Percentiles rank a stretch among this genome's conserved stretches.
Evolutionary conservation across 2,329 filamentous ascomycete genomes (phyloP).

Genomic region (Esteya vermicola): DNA sequence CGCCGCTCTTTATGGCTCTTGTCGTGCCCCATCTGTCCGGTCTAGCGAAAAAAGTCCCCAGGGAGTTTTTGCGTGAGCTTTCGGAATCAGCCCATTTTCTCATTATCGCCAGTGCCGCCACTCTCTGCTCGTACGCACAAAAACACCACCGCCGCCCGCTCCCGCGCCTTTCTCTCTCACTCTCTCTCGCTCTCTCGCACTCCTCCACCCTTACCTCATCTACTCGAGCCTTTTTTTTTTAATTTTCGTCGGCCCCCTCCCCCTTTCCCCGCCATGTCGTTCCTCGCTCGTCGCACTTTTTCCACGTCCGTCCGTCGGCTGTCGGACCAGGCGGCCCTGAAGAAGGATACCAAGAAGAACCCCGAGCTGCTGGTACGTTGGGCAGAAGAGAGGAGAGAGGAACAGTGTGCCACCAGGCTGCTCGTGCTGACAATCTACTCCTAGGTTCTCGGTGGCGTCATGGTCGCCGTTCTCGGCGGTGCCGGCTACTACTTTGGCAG

Average conservation of each 20-base stretch:
- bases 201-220: too few species aligned
- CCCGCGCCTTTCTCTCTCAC: constrained; percentile 2
- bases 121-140: neutral
- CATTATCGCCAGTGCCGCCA: neutral
- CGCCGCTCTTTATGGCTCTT: too few species aligned
- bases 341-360: constrained; percentile 43
- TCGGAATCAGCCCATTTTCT: constrained; percentile 7
- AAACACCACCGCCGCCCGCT: neutral
- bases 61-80: constrained; percentile 9
- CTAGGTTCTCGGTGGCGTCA: constrained; percentile 81
- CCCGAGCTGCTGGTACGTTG: constrained; percentile 31
- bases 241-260: neutral
- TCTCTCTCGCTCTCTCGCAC: too few species aligned
- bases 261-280: constrained; percentile 29
- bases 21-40: constrained; percentile 4
- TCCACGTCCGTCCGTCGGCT: constrained; percentile 13
- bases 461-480: constrained; percentile 75
- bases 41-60: neutral
- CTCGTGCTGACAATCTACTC: too few species aligned
- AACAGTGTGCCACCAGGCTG: too few species aligned
- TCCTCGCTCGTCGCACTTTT: constrained; percentile 39
- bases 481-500: constrained; percentile 83
- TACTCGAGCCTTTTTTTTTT: constrained; percentile 7
- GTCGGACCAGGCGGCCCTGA: constrained; percentile 28
- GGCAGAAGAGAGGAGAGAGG: too few species aligned